Base-by-base conservation (phyloP, 2,329 filamentous ascomycete genomes). In the Arthroderma uncinatum region DNA sequence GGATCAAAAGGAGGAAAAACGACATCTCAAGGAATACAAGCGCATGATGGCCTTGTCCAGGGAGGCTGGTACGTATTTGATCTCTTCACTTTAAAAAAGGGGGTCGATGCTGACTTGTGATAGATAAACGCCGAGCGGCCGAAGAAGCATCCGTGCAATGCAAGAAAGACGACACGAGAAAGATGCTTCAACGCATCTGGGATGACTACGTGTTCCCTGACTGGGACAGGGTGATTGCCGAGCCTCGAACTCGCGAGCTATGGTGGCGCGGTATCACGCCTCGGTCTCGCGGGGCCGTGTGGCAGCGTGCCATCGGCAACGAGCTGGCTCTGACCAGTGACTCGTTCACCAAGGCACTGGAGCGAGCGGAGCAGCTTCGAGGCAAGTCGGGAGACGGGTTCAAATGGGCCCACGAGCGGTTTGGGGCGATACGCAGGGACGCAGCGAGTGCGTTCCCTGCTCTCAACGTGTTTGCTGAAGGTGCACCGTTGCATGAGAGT, bases 1-100 rank as follows among this genome's bases (percentile, higher is more conserved):
- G 72, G 84, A 93, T 62, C 91, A 89, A 1, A 87, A 87, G 56
- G 93, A 98, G 71, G 93, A 98, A 74, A 87, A 82, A 68, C 85
- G 85, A 63, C 93, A 98, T 71, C 69, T 98, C 62, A 90, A 82
- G 66, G 79, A 85, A 64, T 85, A 83, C 66, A 80, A 84, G 70
- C 76, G 74, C 64, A 85, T 85, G 81, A 82, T 84, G 80, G 78
- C 78, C n/a, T 73, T 78, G 47, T 78, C 81, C 28, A 74, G 79
- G 40, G 81, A 83, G 71, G 75, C 78, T 57, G 77, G 78, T 78
- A 69, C 63, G 75, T 66, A 50, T 28, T 37, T 40, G 39, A n/a
- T 23, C 14, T 14, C 28, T 52, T 21, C 12, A 30, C 12, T 30
- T 30, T 23, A 28, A 10, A 16, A 53, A n/a, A n/a, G n/a, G n/a